Evolutionary conservation across 306 rosid species (phyloP).

Genomic region (Morella rubra): DNA sequence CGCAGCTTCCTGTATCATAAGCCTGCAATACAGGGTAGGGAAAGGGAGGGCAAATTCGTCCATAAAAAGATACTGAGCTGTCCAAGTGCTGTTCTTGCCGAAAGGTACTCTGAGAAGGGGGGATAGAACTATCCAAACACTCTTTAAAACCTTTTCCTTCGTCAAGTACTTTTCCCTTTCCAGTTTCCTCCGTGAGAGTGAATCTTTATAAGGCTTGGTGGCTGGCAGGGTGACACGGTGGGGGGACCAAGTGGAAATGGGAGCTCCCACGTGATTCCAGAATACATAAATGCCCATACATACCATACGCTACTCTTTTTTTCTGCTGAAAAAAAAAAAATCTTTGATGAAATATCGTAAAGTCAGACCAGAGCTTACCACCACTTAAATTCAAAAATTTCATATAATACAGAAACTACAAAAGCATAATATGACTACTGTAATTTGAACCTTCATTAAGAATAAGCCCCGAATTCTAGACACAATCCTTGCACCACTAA

Average conservation of each 20-base stretch:
- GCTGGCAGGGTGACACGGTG: neutral
- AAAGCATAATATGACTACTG: too few relatives aligned
- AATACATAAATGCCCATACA: constrained; percentile 26
- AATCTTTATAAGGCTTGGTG: constrained; percentile 16
- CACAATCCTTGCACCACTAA: too few relatives aligned
- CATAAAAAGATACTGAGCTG: constrained; percentile 23
- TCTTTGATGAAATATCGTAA: too few relatives aligned
- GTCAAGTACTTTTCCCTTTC: neutral
- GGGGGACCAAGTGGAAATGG: constrained; percentile 48
- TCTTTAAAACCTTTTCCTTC: constrained; percentile 17
- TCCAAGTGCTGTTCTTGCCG: constrained; percentile 36
- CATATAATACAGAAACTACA: too few relatives aligned
- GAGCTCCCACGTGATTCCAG: neutral
- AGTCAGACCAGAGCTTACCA: too few relatives aligned
- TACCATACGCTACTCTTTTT: neutral
- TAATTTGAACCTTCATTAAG: too few relatives aligned
- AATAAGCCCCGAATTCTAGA: too few relatives aligned
- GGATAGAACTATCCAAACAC: constrained; percentile 41
- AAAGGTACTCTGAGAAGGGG: constrained; percentile 26
- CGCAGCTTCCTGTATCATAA: constrained; percentile 6
- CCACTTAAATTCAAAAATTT: too few relatives aligned
- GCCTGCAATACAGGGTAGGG: constrained; percentile 1
- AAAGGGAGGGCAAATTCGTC: constrained; percentile 43
- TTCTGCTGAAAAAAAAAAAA: too few relatives aligned
- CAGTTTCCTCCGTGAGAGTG: constrained; percentile 8